Conservation (phyloP, 768 basidiomycete genomes). For the Myochromella boudieri region DNA sequence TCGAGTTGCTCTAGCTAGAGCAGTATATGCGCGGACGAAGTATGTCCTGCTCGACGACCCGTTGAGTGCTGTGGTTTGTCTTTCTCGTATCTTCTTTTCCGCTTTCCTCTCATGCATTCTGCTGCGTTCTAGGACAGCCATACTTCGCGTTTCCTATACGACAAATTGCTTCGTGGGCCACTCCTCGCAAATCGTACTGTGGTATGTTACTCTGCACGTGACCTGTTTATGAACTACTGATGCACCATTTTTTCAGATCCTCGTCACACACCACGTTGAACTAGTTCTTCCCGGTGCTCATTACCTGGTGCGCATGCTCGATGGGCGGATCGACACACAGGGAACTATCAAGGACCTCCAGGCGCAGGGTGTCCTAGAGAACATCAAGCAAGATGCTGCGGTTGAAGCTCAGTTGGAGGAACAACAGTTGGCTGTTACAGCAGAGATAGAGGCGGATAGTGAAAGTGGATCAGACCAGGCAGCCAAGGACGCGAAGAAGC, state of each 20-base stretch:
- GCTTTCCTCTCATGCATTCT: background rate
- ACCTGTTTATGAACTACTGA: background rate
- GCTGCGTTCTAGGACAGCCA: slow-evolving; percentile 54
- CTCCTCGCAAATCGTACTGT: slow-evolving; percentile 70
- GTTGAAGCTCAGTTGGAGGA: slow-evolving; percentile 50
- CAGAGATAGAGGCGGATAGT: slow-evolving; percentile 19
- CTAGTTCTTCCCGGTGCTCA: slow-evolving; percentile 71
- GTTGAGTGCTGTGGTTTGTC: slow-evolving; percentile 74
- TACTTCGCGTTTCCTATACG: slow-evolving; percentile 62
- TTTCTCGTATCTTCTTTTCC: background rate
- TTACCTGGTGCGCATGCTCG: slow-evolving; percentile 73
- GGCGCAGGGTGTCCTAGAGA: slow-evolving; percentile 57
- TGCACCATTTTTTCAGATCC: slow-evolving; percentile 35
- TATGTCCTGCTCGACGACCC: slow-evolving; percentile 81
- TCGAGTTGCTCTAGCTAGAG: slow-evolving; percentile 80
- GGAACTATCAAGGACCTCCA: slow-evolving; percentile 66
- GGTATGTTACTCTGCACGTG: slow-evolving; percentile 24
- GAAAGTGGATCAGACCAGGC: no score
- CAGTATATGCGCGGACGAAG: slow-evolving; percentile 71
- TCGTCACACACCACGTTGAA: slow-evolving; percentile 83
- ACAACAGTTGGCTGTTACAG: slow-evolving; percentile 28
- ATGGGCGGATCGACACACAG: slow-evolving; percentile 73
- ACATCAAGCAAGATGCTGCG: slow-evolving; percentile 53
- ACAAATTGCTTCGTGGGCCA: slow-evolving; percentile 64
- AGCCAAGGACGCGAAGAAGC: slow-evolving; percentile 50